Base-by-base conservation (phyloP, 129 eudicot species). In the Tanacetum coccineum region DNA sequence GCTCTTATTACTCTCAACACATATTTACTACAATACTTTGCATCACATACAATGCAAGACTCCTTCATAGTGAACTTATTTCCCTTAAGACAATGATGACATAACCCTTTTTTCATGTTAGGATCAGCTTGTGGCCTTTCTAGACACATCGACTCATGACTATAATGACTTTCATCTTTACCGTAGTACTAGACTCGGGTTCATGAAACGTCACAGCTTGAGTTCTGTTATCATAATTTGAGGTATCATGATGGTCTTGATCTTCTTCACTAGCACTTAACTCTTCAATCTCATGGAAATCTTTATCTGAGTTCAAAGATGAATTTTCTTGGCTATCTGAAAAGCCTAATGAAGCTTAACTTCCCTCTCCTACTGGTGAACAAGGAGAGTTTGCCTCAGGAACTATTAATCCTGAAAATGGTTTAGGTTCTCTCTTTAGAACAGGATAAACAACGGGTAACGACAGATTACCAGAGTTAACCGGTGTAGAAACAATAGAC, bases 1-100 rank as follows among this genome's bases (percentile, higher is more conserved):
- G 96, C 77, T 44, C 99, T 96, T 96, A 93, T 82, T 46, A 85
- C 89, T 49, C 85, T 81, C 11, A 81, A 64, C 78, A 85, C 86
- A 47, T 92, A 88, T 40, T 77, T 79, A 42, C 76, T 62, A 70
- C 99, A 94, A 51, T 87, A 87, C 79, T 79, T 84, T n/a, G 95
- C 97, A 58, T 77, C 77, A 51, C 96, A 91, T 4, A 85, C 95
- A 8, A 93, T 74, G 75, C 98, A 86, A 61, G 48, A 70, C 74
- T 89, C 99, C 80, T 82, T 94, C 64, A 59, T 73, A 1, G 88
- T 81, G 68, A 94, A 84, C 22, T 95, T 72, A 20, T 79, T 84
- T 50, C 87, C 88, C 65, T 75, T 82, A n/a, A 56, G 76, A 61
- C 96, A 93, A 56, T 81, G 80, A 66, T 83, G 68, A 70, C 96